Base-by-base conservation (phyloP, 176 grass and related monocot species). In the Phoenix dactylifera region DNA sequence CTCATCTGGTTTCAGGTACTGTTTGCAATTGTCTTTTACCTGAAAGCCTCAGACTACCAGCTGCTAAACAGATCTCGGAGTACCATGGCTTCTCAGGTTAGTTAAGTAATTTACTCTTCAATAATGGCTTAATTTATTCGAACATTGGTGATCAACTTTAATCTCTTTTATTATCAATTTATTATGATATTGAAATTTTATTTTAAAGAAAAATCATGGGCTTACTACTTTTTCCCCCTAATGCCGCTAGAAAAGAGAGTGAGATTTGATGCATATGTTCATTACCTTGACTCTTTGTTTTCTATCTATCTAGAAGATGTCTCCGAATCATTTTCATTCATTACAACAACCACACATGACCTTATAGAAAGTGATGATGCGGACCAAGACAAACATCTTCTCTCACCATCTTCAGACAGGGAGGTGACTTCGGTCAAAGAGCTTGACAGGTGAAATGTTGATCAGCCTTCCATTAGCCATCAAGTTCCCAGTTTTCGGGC, bases 11-110 rank as follows among this genome's bases (percentile, higher is more conserved):
- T 77, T 76, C 73, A 92, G 87, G 93, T 9, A 76, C 76, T 16
- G 66, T 98, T 77, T 92, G 84, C 80, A 92, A 92, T 63, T 98
- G 93, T 60, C 87, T 98, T 85, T 70, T 98, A 55, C 92, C 92
- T 72, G 92, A 91, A 78, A 69, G 84, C 68, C 88, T 98, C 67
- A 76, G 79, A 1, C 63, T 89, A 64, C 87, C 79, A 65, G 76
- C 70, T 64, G 84, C 78, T 66, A 92, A 86, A 80, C 86, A 98
- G 58, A 70, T 90, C 26, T 56, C 86, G 1, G 71, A 81, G 0
- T 89, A 92, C 50, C 81, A 77, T 22, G 35, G 19, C 66, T 92
- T 81, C 60, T 92, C 93, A 81, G 87, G 93, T 98, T 65, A 10
- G 67, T 71, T n/a, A 62, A 54, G 12, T 20, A 62, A 29, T 62